phyloP scores from a whole-genome alignment of 108 stramenopile species.

The Pelagomonas calceolata region DNA sequence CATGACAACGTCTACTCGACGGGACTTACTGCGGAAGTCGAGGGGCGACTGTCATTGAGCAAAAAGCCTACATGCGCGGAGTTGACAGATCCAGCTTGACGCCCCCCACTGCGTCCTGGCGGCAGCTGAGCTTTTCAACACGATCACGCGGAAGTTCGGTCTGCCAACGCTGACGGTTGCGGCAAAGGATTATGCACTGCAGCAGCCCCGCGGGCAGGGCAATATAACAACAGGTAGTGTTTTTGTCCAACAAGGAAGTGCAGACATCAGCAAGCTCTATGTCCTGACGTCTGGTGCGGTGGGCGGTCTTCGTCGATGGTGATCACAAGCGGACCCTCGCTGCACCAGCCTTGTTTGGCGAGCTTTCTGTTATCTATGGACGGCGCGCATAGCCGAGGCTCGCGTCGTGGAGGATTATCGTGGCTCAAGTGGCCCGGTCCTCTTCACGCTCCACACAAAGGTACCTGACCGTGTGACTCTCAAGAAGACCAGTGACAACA shows the following conservation, averaged over 20 bases:
- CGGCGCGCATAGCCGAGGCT: constrained; percentile 26
- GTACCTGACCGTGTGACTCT: too few relatives aligned
- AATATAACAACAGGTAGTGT: too few relatives aligned
- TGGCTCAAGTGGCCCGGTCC: neutral
- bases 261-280: too few relatives aligned
- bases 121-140: neutral
- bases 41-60: neutral
- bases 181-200: neutral
- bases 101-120: neutral
- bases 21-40: neutral
- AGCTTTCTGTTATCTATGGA: constrained; percentile 43
- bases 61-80: too few relatives aligned
- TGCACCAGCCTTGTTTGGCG: constrained; percentile 21
- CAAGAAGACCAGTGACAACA: constrained; percentile 5
- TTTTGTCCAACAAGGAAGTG: too few relatives aligned
- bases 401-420: neutral
- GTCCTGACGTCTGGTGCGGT: too few relatives aligned
- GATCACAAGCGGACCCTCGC: too few relatives aligned
- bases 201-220: too few relatives aligned
- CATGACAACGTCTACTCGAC: neutral
- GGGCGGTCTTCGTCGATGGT: too few relatives aligned
- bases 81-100: too few relatives aligned
- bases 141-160: neutral
- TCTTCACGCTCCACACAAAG: neutral
- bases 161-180: neutral